Base-by-base conservation (phyloP, 2,329 filamentous ascomycete species). In the Coniosporium tulheliwenetii region DNA sequence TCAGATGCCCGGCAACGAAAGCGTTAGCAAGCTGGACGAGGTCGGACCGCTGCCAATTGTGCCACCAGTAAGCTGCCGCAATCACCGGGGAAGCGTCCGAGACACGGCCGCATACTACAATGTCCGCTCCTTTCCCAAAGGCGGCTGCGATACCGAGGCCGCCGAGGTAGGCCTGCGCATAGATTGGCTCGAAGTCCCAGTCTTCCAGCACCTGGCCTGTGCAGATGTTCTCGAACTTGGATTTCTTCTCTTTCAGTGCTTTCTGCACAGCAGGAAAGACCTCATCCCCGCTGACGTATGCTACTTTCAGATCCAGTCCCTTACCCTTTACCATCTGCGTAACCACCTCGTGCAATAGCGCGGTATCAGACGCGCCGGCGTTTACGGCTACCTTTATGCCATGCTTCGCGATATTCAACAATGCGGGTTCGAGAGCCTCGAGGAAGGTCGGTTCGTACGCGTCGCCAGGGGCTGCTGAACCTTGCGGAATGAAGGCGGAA, bases 381-480 rank as follows among this genome's bases (percentile, higher is more conserved):
- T 67, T 67, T 16, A 63, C 63, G 3, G 60, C 64, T 2, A 66
- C 42, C 43, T 63, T 65, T 41, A 67, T 64, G 0, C 56, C 51
- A 45, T 65, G 47, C 37, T 53, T 57, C 8, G 60, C 60, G 13
- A 66, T 44, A 42, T 63, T 54, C 54, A 44, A 59, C 39, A 56
- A 55, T 39, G 62, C 62, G 2, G 62, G 62, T 30, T 57, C 58
- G 10, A 65, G 59, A 5, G 67, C 63, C 52, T 71, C 64, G 19
- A 73, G 58, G 45, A 74, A 71, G 1, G 69, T 67, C 1, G 62
- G 57, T 44, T 73, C 68, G 44, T 71, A 73, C 8, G 63, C 67
- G 10, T 64, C 65, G 5, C 52, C 49, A 8, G 44, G 50, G 10
- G 41, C 30, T 30, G 36, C 16, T 39, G 15, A 8, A 12, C 8